These are phyloP conservation scores for Boletales sp. DNA, from an alignment of 768 basidiomycete species.

Conservation along the genomic window DNA sequence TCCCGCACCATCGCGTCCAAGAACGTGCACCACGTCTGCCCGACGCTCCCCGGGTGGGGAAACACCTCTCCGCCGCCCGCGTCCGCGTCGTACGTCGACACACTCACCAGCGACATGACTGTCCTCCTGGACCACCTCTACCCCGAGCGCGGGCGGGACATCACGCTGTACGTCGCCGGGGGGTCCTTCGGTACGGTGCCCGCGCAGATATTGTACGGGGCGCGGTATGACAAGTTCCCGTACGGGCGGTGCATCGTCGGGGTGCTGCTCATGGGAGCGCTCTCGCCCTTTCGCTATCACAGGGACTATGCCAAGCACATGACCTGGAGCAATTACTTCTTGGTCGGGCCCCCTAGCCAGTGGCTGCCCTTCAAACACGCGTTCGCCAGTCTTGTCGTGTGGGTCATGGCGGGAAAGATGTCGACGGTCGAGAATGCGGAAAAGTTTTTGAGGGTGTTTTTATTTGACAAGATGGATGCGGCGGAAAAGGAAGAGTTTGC, in stretches of 20 bases:
- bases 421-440: slow-evolving; percentile 39
- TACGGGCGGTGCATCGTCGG: slow-evolving; percentile 44
- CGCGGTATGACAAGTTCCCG: slow-evolving; percentile 49
- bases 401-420: slow-evolving; percentile 34
- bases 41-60: slow-evolving; percentile 60
- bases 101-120: slow-evolving; percentile 42
- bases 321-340: slow-evolving; percentile 45
- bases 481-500: slow-evolving; percentile 31
- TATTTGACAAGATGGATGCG: slow-evolving; percentile 42
- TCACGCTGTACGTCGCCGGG: slow-evolving; percentile 49
- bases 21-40: slow-evolving; percentile 44
- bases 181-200: slow-evolving; percentile 53
- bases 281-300: slow-evolving; percentile 47
- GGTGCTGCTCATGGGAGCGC: slow-evolving; percentile 44
- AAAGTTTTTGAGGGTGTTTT: slow-evolving; percentile 32
- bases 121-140: slow-evolving; percentile 49
- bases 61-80: slow-evolving; percentile 41
- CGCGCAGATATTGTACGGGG: slow-evolving; percentile 56
- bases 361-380: slow-evolving; percentile 39
- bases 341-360: slow-evolving; percentile 42
- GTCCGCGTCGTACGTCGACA: slow-evolving; percentile 35
- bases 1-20: slow-evolving; percentile 36
- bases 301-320: slow-evolving; percentile 42
- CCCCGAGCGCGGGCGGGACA: slow-evolving; percentile 32
- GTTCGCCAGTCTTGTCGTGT: slow-evolving; percentile 30